Evolutionary conservation across 2,329 filamentous ascomycete genomes (phyloP), one percentile per base, ranked within the genome.

Genomic region (Teratosphaeria gauchensis): DNA sequence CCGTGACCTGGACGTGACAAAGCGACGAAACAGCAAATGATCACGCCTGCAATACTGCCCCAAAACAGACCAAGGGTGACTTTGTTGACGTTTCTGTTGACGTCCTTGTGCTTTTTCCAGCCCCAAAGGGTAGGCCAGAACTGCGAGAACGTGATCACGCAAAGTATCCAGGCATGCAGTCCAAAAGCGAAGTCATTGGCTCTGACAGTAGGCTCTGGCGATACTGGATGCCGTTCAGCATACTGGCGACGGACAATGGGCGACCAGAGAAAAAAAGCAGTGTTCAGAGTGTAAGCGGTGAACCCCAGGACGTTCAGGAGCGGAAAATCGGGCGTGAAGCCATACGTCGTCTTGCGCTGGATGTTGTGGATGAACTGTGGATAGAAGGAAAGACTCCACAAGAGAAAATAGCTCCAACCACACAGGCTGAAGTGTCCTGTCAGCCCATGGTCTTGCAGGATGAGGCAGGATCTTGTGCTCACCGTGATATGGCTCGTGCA

Each of bases 111-210:
- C 14, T 82, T 82, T 51, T 82, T 77, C 70, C 95, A 95, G 0
- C 86, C 84, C 92, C 92, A 97, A 11, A 90, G 73, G 1, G 69
- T 66, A 2, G 85, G 82, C 66, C 82, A 84, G 68, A 95, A 88
- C 73, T 96, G 92, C 54, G 84, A 88, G 61, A 88, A 86, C n/a
- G 85, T 84, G 58, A 96, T 71, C 51, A 83, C 66, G 66, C 86
- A 90, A 62, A 95, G 76, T 9, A 91, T 62, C 16, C 90, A 78
- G 35, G 88, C 92, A 75, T 97, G 92, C 2, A 84, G 77, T 16
- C 92, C 91, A 72, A 97, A 97, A 14, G 85, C 83, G 60, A 97
- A 81, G 75, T 99, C 94, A 75, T 97, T 97, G 75, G 90, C 83
- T 58, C 88, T 84, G 32, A 96, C 92, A 0, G 92, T 94, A 2